Evolutionary conservation across 305 asterid species (phyloP).

Genomic region (Fraxinus paxiana): DNA sequence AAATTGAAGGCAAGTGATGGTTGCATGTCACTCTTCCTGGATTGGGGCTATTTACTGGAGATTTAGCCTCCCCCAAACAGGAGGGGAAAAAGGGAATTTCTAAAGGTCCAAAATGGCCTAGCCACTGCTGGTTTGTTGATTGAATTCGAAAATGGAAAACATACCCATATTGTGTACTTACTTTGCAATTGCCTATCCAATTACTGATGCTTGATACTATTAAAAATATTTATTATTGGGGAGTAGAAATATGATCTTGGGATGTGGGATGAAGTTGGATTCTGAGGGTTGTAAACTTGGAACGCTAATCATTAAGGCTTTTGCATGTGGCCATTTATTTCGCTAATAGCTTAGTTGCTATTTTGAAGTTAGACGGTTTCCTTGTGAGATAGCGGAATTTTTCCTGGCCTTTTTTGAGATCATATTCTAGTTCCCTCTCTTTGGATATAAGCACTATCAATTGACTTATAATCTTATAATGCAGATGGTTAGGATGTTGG

Average conservation of each 20-base stretch:
- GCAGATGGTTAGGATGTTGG: constrained; percentile 99
- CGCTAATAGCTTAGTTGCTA: background rate
- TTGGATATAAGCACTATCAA: background rate
- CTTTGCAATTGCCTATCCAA: background rate
- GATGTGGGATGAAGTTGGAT: background rate
- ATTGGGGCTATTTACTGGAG: background rate
- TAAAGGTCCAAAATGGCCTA: background rate
- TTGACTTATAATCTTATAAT: constrained; percentile 23
- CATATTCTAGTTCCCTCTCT: constrained; percentile 1
- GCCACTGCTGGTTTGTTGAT: background rate
- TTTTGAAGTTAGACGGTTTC: background rate
- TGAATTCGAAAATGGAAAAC: background rate
- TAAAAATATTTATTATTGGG: background rate
- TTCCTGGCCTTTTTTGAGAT: background rate
- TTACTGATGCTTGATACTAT: background rate
- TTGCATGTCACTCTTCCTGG: background rate
- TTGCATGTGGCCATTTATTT: background rate
- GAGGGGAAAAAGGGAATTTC: background rate
- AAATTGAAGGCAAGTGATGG: background rate
- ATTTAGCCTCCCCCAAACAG: background rate
- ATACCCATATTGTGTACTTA: background rate
- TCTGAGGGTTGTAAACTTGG: background rate
- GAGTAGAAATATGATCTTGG: background rate
- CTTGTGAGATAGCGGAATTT: background rate
- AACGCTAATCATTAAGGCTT: background rate